Evolutionary conservation across 768 basidiomycete species (phyloP), one percentile per base, ranked within the genome.

Genomic region (Omphalotus guepiniiformis): DNA sequence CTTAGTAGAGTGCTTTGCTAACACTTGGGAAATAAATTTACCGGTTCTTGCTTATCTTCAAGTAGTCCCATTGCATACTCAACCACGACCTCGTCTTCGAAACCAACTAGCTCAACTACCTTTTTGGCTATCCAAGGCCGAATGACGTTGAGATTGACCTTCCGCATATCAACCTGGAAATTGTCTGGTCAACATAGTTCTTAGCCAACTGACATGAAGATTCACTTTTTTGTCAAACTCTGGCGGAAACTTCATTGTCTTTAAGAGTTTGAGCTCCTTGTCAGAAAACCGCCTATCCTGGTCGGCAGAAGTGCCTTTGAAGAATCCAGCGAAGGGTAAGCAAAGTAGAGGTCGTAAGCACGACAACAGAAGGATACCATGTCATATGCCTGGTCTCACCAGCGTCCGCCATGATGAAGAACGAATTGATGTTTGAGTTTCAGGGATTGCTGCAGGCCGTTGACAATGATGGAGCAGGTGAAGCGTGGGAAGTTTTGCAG

Each of bases 11-110:
- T 1, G 16, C 25, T 30, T 4, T 21, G 6, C 45, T 34, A 34
- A 28, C 4, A 34, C 15, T 21, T 36, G 41, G 30, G 19, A 7
- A 43, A 39, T 38, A 23, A 1, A 63, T 85, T 54, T 53, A 95
- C 93, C n/a, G 88, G 85, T 53, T 87, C 79, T 13, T 79, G 75
- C 39, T 82, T 73, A 57, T 96, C 91, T 61, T 99, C 96, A 4
- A 99, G 70, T 16, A 98, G 74, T 15, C 92, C 92, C 82, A 93
- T 91, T 15, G 93, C 92, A 60, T 96, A 98, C 61, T 97, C 95
- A 23, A 97, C 83, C 34, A 98, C 85, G 35, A 99, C 85, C 62
- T 99, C 96, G 65, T 99, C 96, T 58, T 99, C 96, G 29, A 98
- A 82, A 2, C 94, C 92, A 35, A 93, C 81, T 18, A 96, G 76